Evolutionary conservation across 2,329 filamentous ascomycete species (phyloP).

Genomic region (Nothophoma quercina): DNA sequence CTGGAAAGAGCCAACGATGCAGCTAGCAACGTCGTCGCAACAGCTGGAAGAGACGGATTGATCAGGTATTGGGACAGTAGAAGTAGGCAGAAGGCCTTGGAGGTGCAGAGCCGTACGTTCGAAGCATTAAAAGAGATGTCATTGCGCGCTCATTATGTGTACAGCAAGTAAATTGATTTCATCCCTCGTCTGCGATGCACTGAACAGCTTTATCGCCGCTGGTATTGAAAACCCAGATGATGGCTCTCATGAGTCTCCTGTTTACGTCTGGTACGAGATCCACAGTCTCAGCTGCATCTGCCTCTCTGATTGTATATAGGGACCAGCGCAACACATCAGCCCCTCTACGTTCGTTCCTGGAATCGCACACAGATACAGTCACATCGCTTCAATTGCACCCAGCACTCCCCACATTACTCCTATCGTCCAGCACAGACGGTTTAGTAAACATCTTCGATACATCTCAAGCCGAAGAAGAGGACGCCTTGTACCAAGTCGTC

Average conservation of each 20-base stretch:
- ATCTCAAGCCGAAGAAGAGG: constrained; percentile 70
- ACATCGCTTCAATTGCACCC: constrained; percentile 71
- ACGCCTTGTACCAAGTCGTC: constrained; percentile 78
- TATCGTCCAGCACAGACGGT: constrained; percentile 82
- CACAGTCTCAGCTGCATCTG: not conserved
- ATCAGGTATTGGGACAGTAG: constrained; percentile 73
- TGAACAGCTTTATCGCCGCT: constrained; percentile 68
- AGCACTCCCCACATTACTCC: constrained; percentile 65
- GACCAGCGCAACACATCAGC: constrained; percentile 51
- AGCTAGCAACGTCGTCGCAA: constrained; percentile 65
- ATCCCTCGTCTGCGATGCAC: constrained; percentile 68
- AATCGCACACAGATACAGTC: constrained; percentile 65
- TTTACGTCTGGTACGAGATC: constrained; percentile 46
- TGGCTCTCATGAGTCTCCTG: constrained; percentile 53
- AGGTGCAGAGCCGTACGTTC: constrained; percentile 44
- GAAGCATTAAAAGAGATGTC: too few species aligned
- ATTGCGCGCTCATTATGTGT: constrained; percentile 29
- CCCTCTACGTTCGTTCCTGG: constrained; percentile 52
- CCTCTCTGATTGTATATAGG: constrained; percentile 24
- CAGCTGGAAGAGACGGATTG: constrained; percentile 74
- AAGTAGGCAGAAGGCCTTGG: constrained; percentile 55
- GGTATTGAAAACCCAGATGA: constrained; percentile 73
- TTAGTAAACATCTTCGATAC: constrained; percentile 80
- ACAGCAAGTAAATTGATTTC: constrained; percentile 63
- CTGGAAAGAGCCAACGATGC: constrained; percentile 63